A percentile compares a stretch with the other conserved stretches of the same genome.
Conservation (phyloP, 768 basidiomycete genomes). For the Leccinum rimulosum region DNA sequence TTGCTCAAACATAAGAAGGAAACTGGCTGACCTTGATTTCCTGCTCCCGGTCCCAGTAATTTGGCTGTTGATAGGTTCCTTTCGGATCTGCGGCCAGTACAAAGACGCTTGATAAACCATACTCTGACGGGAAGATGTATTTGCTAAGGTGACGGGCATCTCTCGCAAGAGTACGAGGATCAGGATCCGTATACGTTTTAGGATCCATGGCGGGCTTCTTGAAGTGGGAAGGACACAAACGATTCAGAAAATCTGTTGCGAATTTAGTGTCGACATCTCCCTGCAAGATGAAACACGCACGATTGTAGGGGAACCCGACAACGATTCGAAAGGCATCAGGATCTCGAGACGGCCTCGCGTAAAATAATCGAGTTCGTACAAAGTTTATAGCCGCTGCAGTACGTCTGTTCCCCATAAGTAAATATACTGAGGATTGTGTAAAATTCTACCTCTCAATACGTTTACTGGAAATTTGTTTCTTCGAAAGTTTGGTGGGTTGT, state of each 20-base stretch:
- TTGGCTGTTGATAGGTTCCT: conserved; percentile 38
- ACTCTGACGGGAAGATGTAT: conserved; percentile 84
- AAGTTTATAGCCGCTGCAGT: conserved; percentile 53
- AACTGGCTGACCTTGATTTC: conserved; percentile 60
- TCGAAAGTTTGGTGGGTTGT: conserved; percentile 3
- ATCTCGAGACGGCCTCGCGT: conserved; percentile 56
- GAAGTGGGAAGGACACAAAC: conserved; percentile 44
- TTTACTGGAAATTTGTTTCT: conserved; percentile 10
- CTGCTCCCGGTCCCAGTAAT: conserved; percentile 59
- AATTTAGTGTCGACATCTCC: background rate
- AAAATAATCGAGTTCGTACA: conserved; percentile 60
- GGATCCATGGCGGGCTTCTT: conserved; percentile 29
- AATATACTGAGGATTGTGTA: background rate
- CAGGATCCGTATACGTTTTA: conserved; percentile 40
- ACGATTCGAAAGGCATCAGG: conserved; percentile 48
- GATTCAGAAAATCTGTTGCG: conserved; percentile 61
- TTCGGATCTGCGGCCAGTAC: conserved; percentile 18
- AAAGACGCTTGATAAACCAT: conserved; percentile 64
- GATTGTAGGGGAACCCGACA: conserved; percentile 66
- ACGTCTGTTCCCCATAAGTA: conserved; percentile 28
- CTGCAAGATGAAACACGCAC: conserved; percentile 40
- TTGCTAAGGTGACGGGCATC: conserved; percentile 68
- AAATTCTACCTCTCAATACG: conserved; percentile 21
- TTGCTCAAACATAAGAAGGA: background rate
- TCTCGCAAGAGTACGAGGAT: conserved; percentile 45